Evolutionary conservation across 352 stramenopile genomes (phyloP).

Genomic region (Pythium aquatile): DNA sequence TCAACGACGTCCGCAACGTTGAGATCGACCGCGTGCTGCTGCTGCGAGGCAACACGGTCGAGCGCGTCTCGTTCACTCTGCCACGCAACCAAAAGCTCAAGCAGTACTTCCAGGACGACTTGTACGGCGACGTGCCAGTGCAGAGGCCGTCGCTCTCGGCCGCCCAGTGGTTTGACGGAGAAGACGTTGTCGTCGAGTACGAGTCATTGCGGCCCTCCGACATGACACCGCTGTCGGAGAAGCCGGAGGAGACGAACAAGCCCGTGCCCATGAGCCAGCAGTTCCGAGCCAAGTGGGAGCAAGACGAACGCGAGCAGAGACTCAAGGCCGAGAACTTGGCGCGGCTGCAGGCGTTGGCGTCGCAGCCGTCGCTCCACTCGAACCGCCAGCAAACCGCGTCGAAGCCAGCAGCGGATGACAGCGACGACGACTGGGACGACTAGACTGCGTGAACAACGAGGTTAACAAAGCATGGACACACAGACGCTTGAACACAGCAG

Average conservation of each 20-base stretch:
- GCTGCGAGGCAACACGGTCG: slow-evolving; percentile 46
- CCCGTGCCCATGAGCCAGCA: slow-evolving; percentile 46
- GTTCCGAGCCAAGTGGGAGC: slow-evolving; percentile 56
- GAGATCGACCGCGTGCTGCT: slow-evolving; percentile 69
- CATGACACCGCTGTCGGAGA: slow-evolving; percentile 68
- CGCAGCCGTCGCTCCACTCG: slow-evolving; percentile 70
- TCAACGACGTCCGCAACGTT: slow-evolving; percentile 64
- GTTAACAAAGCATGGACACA: neutral
- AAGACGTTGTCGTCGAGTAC: slow-evolving; percentile 34
- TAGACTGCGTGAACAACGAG: slow-evolving; percentile 30
- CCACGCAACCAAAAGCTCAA: slow-evolving; percentile 64
- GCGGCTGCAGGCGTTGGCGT: slow-evolving; percentile 70
- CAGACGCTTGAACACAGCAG: neutral
- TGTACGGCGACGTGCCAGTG: slow-evolving; percentile 47
- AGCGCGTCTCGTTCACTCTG: slow-evolving; percentile 65
- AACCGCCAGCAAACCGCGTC: slow-evolving; percentile 28
- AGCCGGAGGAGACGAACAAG: slow-evolving; percentile 41
- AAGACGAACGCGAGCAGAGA: slow-evolving; percentile 65
- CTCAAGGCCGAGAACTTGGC: slow-evolving; percentile 64
- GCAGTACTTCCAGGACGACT: slow-evolving; percentile 80
- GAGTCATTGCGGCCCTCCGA: slow-evolving; percentile 56
- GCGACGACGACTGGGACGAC: slow-evolving; percentile 84
- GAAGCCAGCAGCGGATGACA: slow-evolving; percentile 34
- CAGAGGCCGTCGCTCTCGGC: slow-evolving; percentile 33
- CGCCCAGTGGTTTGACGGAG: slow-evolving; percentile 56